phyloP scores from a whole-genome alignment of 306 rosid species.

The Purshia tridentata region DNA sequence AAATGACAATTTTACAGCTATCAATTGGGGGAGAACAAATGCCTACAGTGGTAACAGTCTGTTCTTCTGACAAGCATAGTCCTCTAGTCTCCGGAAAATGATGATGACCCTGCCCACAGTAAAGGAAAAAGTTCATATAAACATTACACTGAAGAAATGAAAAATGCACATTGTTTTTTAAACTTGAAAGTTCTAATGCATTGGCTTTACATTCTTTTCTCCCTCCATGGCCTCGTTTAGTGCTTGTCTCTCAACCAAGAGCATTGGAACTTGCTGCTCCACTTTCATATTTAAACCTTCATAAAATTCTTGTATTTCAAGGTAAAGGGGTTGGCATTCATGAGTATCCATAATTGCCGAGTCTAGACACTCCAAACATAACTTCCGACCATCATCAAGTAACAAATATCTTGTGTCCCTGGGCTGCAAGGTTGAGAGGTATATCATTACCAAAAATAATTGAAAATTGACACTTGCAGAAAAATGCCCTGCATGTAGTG shows the following conservation, averaged over 20 bases:
- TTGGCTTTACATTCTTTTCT: conserved; percentile 68
- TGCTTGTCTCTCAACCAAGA: conserved; percentile 99
- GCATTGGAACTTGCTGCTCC: conserved; percentile 98
- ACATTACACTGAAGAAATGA: not conserved
- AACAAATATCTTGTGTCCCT: conserved; percentile 72
- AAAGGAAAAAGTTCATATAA: conserved; percentile 15
- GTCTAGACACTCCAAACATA: conserved; percentile 94
- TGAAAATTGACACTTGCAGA: too few relatives aligned
- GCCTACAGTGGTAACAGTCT: conserved; percentile 80
- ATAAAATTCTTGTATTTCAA: conserved; percentile 92
- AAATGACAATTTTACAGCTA: not conserved
- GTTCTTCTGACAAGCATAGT: conserved; percentile 97
- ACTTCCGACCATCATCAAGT: conserved; percentile 94
- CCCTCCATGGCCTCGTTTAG: conserved; percentile 99
- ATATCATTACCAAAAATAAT: conserved; percentile 28
- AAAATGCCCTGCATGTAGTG: not conserved
- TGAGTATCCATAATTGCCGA: conserved; percentile 94
- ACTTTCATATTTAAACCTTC: conserved; percentile 95
- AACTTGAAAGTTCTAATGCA: not conserved
- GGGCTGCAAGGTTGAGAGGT: conserved; percentile 61
- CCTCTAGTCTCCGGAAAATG: conserved; percentile 98
- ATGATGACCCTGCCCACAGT: conserved; percentile 78
- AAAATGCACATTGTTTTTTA: not conserved
- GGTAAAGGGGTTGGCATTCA: conserved; percentile 97
- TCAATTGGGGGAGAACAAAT: conserved; percentile 20